These are phyloP conservation scores for Reticulascus tulasneorum DNA, from an alignment of 2,329 filamentous ascomycete species.

Conservation along the genomic window DNA sequence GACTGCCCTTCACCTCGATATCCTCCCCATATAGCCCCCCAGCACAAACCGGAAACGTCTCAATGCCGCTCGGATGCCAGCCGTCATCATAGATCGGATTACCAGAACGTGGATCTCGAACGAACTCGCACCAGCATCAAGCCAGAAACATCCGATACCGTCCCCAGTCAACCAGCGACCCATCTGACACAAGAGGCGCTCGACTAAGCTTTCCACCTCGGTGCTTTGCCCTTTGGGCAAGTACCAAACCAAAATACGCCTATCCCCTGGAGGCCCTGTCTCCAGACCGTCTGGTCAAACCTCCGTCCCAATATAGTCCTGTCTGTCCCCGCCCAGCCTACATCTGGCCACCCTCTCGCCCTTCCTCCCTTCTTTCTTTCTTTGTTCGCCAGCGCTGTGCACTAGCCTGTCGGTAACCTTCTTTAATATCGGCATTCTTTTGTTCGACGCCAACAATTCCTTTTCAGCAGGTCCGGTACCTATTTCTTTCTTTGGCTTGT, in stretches of 20 bases:
- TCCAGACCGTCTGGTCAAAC: conserved; percentile 8
- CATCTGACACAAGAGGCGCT: conserved; percentile 38
- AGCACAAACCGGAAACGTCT: conserved; percentile 27
- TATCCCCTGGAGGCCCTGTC: conserved; percentile 8
- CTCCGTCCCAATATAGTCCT: conserved; percentile 34
- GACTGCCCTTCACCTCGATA: too few relatives aligned
- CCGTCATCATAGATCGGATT: conserved; percentile 49
- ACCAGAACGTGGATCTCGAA: conserved; percentile 43
- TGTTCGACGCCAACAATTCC: conserved; percentile 22
- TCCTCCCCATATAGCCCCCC: too few relatives aligned
- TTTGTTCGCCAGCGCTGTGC: conserved; percentile 41
- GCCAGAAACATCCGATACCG: conserved; percentile 35
- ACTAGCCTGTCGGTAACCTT: conserved; percentile 50
- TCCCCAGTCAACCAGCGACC: conserved; percentile 28
- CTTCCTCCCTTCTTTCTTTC: conserved; percentile 25
- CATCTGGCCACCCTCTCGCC: conserved; percentile 17
- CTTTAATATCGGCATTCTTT: conserved; percentile 43
- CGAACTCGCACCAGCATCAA: conserved; percentile 33
- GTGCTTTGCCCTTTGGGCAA: conserved; percentile 34
- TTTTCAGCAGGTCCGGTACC: conserved; percentile 51
- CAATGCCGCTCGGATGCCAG: conserved; percentile 52
- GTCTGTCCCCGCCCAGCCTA: conserved; percentile 13
- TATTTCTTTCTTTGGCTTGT: conserved; percentile 26
- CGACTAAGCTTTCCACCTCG: conserved; percentile 21
- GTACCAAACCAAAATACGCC: conserved; percentile 16